Conservation (phyloP, 2,329 filamentous ascomycete species). For the Paecilomyces variotii region DNA sequence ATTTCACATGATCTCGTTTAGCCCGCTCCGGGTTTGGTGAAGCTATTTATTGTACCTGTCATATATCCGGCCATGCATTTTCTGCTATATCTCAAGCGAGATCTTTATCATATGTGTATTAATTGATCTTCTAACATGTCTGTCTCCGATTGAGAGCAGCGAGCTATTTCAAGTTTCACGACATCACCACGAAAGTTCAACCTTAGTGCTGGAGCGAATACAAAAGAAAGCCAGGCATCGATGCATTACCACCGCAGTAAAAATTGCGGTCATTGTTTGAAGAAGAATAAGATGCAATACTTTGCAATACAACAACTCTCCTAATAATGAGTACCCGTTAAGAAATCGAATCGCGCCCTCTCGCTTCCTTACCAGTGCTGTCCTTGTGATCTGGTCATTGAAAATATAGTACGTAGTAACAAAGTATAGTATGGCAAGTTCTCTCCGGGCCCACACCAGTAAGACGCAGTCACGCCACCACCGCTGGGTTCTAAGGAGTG, state of each 20-base stretch:
- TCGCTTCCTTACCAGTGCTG: not conserved
- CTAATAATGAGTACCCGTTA: too few species aligned
- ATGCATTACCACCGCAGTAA: too few species aligned
- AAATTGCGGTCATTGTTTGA: too few species aligned
- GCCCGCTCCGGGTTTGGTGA: not conserved
- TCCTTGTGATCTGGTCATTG: not conserved
- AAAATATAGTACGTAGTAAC: not conserved
- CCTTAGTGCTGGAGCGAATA: not conserved
- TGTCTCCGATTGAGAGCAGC: not conserved
- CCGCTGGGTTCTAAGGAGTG: not conserved
- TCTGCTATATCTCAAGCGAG: not conserved
- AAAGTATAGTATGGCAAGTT: not conserved
- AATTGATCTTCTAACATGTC: not conserved
- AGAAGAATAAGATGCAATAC: too few species aligned
- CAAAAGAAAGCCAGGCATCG: too few species aligned
- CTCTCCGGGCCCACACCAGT: not conserved
- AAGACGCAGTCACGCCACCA: not conserved
- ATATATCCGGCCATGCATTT: not conserved
- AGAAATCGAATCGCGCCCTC: too few species aligned
- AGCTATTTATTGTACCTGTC: not conserved
- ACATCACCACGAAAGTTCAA: not conserved
- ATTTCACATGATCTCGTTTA: conserved; percentile 13
- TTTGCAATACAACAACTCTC: too few species aligned
- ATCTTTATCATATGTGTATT: not conserved
- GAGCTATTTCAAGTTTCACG: not conserved